Evolutionary conservation across 768 basidiomycete genomes (phyloP), one percentile per base, ranked within the genome.

Genomic region (Suillus tomentosus): DNA sequence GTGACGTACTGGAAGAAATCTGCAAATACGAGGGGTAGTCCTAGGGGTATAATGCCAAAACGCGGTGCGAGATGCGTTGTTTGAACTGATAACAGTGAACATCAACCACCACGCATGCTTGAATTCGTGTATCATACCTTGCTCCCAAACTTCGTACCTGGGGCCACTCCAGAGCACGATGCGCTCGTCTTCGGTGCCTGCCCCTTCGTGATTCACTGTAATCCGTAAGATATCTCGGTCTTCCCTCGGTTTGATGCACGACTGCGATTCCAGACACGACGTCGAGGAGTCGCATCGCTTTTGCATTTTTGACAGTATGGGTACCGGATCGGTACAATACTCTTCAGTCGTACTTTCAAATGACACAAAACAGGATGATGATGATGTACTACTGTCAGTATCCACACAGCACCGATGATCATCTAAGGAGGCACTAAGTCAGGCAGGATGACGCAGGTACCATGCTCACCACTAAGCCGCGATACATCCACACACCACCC

Each of bases 91-190:
- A 6, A 22, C 7, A 42, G 3, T 31, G 24, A 42, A 58, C 19
- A 40, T 39, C 17, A 31, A 42, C 10, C 17, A 42, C 40, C 15
- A 24, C 24, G 27, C 7, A 58, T 8, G 22, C 56, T 27, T 15
- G 22, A 14, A 40, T 24, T 42, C 24, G 11, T 27, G 17, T 57
- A n/a, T 70, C 78, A 36, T 66, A 88, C 90, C 86, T 81, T 89
- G 82, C 60, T 88, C 84, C 76, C 81, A 83, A 1, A 95, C 79
- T 74, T 93, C 91, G 19, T 68, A 69, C 10, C 76, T 77, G 6
- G 90, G 86, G 0, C 94, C 94, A 64, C 82, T 87, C 91, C 92
- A 96, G 3, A 95, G 71, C 4, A 94, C 74, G 1, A 86, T 78
- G 47, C 79, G 72, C 40, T 80, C 68, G 13, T 39, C 42, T 2